Percentiles rank a stretch among this genome's conserved stretches.
phyloP scores from a whole-genome alignment of 352 stramenopile genomes.

The Aphanomyces stellatus region DNA sequence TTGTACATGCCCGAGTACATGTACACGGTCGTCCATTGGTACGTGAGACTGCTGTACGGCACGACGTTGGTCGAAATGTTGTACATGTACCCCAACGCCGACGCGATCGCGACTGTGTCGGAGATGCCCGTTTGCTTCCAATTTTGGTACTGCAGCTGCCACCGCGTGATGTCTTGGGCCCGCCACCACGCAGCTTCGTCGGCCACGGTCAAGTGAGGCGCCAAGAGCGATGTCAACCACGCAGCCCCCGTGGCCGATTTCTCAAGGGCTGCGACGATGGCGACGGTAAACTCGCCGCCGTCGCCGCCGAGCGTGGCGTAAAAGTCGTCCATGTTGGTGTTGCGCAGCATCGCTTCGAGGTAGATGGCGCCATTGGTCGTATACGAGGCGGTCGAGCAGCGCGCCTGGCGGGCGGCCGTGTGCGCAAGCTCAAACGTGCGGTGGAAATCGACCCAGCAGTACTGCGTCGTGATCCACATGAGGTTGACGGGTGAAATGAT shows the following conservation, averaged over 20 bases:
- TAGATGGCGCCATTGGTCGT: not conserved
- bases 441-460: not conserved
- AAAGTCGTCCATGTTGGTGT: not conserved
- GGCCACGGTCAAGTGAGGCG: not conserved
- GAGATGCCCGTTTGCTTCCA: not conserved
- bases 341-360: not conserved
- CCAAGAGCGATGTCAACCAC: not conserved
- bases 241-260: not conserved
- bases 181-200: not conserved
- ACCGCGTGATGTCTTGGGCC: not conserved
- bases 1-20: not conserved
- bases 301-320: not conserved
- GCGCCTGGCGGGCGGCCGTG: not conserved
- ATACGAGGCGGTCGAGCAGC: not conserved
- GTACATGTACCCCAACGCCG: not conserved
- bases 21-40: not conserved
- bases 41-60: not conserved
- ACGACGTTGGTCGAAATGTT: not conserved
- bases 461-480: not conserved
- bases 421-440: not conserved
- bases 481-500: not conserved
- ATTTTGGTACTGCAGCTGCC: not conserved
- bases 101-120: not conserved
- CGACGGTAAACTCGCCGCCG: not conserved
- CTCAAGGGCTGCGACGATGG: not conserved